Conservation (phyloP, 768 basidiomycete genomes). For the Sutorius australiensis region DNA sequence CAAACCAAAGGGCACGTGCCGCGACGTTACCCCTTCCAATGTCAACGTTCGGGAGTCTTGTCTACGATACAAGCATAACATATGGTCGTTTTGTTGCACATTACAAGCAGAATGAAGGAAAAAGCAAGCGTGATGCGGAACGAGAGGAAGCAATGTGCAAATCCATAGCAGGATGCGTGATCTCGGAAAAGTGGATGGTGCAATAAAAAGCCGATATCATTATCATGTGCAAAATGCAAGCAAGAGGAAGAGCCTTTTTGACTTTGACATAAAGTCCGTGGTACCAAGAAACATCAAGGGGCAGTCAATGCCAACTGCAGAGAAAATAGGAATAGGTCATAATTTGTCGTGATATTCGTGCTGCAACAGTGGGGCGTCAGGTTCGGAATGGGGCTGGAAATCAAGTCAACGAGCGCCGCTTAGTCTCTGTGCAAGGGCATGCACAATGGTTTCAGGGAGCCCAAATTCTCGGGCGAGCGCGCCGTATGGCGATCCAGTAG, state of each 20-base stretch:
- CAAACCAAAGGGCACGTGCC: neutral
- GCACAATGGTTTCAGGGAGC: slow-evolving; percentile 62
- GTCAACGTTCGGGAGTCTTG: slow-evolving; percentile 7
- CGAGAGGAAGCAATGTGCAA: slow-evolving; percentile 21
- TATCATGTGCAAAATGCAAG: slow-evolving; percentile 17
- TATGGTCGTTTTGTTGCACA: slow-evolving; percentile 16
- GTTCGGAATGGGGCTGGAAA: neutral
- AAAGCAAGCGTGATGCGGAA: slow-evolving; percentile 15
- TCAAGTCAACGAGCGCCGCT: slow-evolving; percentile 19
- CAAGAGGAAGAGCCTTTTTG: slow-evolving; percentile 4
- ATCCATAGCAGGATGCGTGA: slow-evolving; percentile 26
- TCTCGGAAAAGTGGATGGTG: slow-evolving; percentile 12
- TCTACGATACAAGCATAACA: slow-evolving; percentile 31
- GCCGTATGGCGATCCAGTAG: slow-evolving; percentile 33
- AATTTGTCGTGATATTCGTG: slow-evolving; percentile 16
- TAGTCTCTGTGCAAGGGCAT: slow-evolving; percentile 63
- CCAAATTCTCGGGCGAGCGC: slow-evolving; percentile 73
- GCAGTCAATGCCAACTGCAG: slow-evolving; percentile 27
- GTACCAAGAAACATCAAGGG: slow-evolving; percentile 24
- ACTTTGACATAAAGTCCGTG: slow-evolving; percentile 15
- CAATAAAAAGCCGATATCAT: slow-evolving; percentile 13
- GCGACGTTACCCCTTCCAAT: neutral
- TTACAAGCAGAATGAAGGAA: slow-evolving; percentile 19
- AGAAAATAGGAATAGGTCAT: slow-evolving; percentile 10
- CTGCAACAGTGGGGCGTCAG: neutral